Evolutionary conservation across 768 basidiomycete species (phyloP).

Genomic region (Mycena sanguinolenta): DNA sequence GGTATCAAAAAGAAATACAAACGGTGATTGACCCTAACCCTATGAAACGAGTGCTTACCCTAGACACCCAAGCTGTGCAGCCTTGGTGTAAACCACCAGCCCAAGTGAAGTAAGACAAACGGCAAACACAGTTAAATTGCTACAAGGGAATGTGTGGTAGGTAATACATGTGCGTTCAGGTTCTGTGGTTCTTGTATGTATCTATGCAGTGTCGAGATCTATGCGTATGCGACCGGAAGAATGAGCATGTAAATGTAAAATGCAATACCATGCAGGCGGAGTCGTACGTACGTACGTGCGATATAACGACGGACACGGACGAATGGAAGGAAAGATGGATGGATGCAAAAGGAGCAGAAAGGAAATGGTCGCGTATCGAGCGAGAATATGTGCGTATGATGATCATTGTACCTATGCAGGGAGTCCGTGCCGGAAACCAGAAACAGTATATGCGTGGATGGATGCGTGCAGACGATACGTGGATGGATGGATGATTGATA

Average conservation of each 20-base stretch:
- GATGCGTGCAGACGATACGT: constrained; percentile 10
- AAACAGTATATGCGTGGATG: constrained; percentile 16
- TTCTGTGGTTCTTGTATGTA: constrained; percentile 4
- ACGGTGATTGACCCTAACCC: too few relatives aligned
- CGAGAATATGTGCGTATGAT: constrained; percentile 3
- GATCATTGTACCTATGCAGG: constrained; percentile 15
- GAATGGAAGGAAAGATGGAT: not conserved
- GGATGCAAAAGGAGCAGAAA: constrained; percentile 15
- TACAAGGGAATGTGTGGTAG: constrained; percentile 16
- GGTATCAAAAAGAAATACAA: too few relatives aligned
- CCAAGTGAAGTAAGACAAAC: not conserved
- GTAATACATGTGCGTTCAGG: constrained; percentile 14
- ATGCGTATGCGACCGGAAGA: constrained; percentile 8
- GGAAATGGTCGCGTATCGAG: constrained; percentile 6
- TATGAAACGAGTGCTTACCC: too few relatives aligned
- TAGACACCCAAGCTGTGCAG: too few relatives aligned
- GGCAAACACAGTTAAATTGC: constrained; percentile 18
- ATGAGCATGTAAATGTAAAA: constrained; percentile 18
- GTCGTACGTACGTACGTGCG: constrained; percentile 6
- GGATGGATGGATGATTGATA: constrained; percentile 7
- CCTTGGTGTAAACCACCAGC: too few relatives aligned
- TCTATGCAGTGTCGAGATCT: constrained; percentile 5
- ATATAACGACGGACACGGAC: constrained; percentile 2
- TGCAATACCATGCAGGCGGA: not conserved
- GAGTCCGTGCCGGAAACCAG: constrained; percentile 8